Evolutionary conservation across 306 rosid species (phyloP), one percentile per base, ranked within the genome.

Genomic region (Quercus parvula): DNA sequence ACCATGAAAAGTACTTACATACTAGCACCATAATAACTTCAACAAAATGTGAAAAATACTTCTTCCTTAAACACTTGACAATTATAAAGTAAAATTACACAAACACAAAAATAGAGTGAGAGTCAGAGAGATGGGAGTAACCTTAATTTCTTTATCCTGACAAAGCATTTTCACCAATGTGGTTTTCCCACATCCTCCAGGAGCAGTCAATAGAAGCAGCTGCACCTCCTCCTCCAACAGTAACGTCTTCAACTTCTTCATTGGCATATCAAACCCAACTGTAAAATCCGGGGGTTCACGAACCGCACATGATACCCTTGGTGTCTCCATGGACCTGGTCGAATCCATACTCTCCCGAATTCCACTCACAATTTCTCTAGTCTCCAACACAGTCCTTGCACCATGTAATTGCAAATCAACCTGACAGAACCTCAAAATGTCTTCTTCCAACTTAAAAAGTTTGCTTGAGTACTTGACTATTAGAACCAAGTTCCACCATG

Each of bases 151-250:
- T 12, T 77, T 19, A 70, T 88, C 88, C 56, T 77, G 76, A 57
- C 88, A 88, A 3, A 90, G 75, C 83, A 57, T 63, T 3, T 52
- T 54, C 9, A 86, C 94, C 78, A 90, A 44, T 3, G 94, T 88
- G 22, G 90, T 83, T 77, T 90, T 90, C 92, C 89, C 89, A 3
- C 73, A 81, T 46, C 94, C 38, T 61, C 56, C 11, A 38, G 84
- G 88, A 17, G 44, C 66, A 17, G 30, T 70, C 76, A 71, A 77
- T 71, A 74, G 67, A 1, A 83, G 4, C 22, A 73, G 2, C 6
- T 87, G 57, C 4, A 15, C 78, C 6, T 22, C 83, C 25, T 62
- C 74, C 49, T 35, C 54, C 1, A 12, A 59, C 14, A 22, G 13
- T 1, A 12, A 58, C 68, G 2, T 10, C 88, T 81, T 87, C 87